Conservation (phyloP, 1,284 basidiomycete species). For the Ceratobasidium sp. region DNA sequence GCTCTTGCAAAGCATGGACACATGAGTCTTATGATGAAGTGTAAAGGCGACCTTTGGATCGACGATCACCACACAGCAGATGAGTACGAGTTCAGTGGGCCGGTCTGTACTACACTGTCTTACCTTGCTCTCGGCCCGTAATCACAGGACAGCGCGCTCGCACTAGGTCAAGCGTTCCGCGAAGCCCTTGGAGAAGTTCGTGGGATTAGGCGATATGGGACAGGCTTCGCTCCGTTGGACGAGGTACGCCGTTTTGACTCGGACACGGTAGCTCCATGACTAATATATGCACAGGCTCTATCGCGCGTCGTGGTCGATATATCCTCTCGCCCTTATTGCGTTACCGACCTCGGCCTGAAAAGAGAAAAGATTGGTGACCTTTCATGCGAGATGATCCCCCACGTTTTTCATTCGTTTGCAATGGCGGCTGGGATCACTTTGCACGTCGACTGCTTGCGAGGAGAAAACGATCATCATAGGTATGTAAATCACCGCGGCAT, state of each 20-base stretch:
- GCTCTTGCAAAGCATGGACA: slow-evolving; percentile 95
- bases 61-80: slow-evolving; percentile 99
- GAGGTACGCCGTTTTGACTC: slow-evolving; percentile 71
- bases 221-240: slow-evolving; percentile 96
- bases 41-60: slow-evolving; percentile 96
- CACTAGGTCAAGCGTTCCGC: slow-evolving; percentile 95
- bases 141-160: slow-evolving; percentile 92
- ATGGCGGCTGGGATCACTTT: slow-evolving; percentile 91
- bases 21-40: slow-evolving; percentile 90
- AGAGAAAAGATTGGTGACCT: slow-evolving; percentile 98
- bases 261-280: background rate
- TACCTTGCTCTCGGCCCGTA: slow-evolving; percentile 48
- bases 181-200: slow-evolving; percentile 94
- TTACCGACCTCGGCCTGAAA: slow-evolving; percentile 89
- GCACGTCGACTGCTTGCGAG: slow-evolving; percentile 93
- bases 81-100: slow-evolving; percentile 62
- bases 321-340: slow-evolving; percentile 96
- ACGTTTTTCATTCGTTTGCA: slow-evolving; percentile 93
- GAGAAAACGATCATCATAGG: slow-evolving; percentile 99
- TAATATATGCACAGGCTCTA: slow-evolving; percentile 75
- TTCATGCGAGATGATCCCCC: slow-evolving; percentile 97
- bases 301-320: slow-evolving; percentile 98
- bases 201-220: slow-evolving; percentile 96
- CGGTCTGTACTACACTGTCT: background rate
- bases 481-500: slow-evolving; percentile 59